Evolutionary conservation across 495 filamentous ascomycete genomes (phyloP).

Genomic region (Amniculicola lignicola): DNA sequence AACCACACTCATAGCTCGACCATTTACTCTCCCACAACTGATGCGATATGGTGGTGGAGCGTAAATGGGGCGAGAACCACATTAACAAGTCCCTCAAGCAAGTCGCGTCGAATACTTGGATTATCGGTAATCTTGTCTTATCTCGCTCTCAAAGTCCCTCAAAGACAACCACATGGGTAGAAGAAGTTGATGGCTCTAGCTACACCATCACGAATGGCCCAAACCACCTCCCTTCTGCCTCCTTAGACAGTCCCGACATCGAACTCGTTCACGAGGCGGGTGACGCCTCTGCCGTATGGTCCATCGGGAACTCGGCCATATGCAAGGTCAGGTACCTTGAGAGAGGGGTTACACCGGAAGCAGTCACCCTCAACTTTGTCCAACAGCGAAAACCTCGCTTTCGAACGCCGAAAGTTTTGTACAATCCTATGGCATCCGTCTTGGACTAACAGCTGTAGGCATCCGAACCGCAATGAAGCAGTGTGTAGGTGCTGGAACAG

Average conservation of each 20-base stretch:
- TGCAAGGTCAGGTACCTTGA: constrained; percentile 25
- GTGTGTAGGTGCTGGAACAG: no score
- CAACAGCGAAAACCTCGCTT: constrained; percentile 15
- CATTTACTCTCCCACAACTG: no score
- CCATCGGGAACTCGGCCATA: constrained; percentile 23
- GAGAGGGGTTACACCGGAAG: constrained; percentile 17
- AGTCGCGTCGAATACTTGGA: constrained; percentile 5
- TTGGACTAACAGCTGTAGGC: no score
- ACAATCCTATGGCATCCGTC: constrained; percentile 5
- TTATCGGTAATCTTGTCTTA: not conserved
- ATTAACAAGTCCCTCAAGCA: constrained; percentile 6
- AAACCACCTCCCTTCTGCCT: not conserved
- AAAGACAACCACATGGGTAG: not conserved
- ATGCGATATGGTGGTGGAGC: constrained; percentile 2
- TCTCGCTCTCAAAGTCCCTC: not conserved
- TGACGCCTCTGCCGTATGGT: constrained; percentile 29
- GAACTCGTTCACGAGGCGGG: constrained; percentile 29
- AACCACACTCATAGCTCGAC: no score
- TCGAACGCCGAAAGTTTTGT: constrained; percentile 12
- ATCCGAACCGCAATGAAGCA: no score
- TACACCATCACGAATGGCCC: constrained; percentile 6
- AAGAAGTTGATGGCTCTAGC: constrained; percentile 1
- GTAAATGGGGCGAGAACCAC: not conserved
- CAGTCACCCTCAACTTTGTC: constrained; percentile 22
- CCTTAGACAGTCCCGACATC: constrained; percentile 30